Evolutionary conservation across 2,329 filamentous ascomycete species (phyloP), one percentile per base, ranked within the genome.

Genomic region (Trichoderma sp.): DNA sequence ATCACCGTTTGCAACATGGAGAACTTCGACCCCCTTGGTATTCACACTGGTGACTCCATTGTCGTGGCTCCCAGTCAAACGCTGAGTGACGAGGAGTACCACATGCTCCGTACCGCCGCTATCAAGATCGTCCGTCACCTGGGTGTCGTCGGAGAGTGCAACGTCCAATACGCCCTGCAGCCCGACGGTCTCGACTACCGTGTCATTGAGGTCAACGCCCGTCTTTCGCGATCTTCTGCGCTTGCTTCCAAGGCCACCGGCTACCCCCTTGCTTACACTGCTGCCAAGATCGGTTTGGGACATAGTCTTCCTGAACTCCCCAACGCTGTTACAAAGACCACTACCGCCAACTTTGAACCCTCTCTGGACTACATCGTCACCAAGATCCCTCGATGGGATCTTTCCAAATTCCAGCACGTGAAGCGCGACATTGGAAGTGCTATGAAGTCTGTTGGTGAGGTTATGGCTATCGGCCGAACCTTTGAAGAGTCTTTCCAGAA

Each of bases 401-500:
- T 99, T 80, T 91, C 93, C 86, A 99, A 99, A 86, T 99, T 99
- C 88, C 95, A 98, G 85, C 95, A 98, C 78, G 96, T 99, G 75
- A 97, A 97, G 87, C 92, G 96, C 73, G 93, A 97, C 79, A 98
- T 99, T 80, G 96, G 96, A 76, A 97, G 93, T 80, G 92, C 95
- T 73, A 99, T 99, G 96, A 99, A 98, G 86, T 98, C 95, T 28
- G 95, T 99, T 71, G 96, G 96, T 80, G 96, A 99, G 84, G 96
- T 99, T 73, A 99, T 99, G 96, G 96, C 96, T 75, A 98, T 99
- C 78, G 96, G 96, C 76, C 91, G 96, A 82, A 98, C 96, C 34
- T 99, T 98, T 78, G 96, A 99, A 84, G 96, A 99, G 85, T 97
- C 94, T 17, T 97, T 99, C 86, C 96, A 99, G 83, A 99, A 99